Evolutionary conservation across 2,329 filamentous ascomycete species (phyloP).

Genomic region (Pseudocercospora vitis): DNA sequence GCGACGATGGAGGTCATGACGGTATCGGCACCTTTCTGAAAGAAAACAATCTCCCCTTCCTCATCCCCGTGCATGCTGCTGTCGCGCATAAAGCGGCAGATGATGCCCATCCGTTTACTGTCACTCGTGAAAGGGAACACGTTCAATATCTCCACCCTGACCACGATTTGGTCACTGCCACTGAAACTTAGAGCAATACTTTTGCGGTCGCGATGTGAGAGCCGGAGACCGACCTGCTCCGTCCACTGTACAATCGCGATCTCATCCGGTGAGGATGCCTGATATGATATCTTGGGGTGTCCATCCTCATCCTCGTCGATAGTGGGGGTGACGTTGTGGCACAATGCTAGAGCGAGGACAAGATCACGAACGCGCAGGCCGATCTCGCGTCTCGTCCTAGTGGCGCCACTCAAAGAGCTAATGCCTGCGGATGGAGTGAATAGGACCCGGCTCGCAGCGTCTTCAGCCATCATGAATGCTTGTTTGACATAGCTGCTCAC

Average conservation of each 20-base stretch:
- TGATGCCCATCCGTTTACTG: conserved; percentile 96
- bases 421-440: conserved; percentile 73
- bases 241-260: conserved; percentile 98
- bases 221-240: conserved; percentile 81
- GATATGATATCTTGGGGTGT: conserved; percentile 76
- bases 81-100: conserved; percentile 74
- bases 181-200: conserved; percentile 79
- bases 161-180: conserved; percentile 69
- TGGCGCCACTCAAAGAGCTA: conserved; percentile 56
- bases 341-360: conserved; percentile 85
- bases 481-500: conserved; percentile 83
- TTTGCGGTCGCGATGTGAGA: conserved; percentile 82
- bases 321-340: conserved; percentile 95
- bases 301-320: conserved; percentile 76
- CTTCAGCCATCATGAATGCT: conserved; percentile 62
- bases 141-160: conserved; percentile 85
- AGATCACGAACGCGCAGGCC: conserved; percentile 90
- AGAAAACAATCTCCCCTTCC: conserved; percentile 90
- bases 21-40: conserved; percentile 96
- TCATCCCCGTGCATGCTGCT: conserved; percentile 50
- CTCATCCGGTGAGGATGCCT: conserved; percentile 95
- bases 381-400: conserved; percentile 87
- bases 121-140: conserved; percentile 98
- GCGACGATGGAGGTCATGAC: conserved; percentile 97
- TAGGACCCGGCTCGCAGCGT: conserved; percentile 45